Percentiles rank a stretch among this genome's conserved stretches.
These are phyloP conservation scores for Capronia americana DNA, from an alignment of 2,329 filamentous ascomycete species.

Conservation along the genomic window DNA sequence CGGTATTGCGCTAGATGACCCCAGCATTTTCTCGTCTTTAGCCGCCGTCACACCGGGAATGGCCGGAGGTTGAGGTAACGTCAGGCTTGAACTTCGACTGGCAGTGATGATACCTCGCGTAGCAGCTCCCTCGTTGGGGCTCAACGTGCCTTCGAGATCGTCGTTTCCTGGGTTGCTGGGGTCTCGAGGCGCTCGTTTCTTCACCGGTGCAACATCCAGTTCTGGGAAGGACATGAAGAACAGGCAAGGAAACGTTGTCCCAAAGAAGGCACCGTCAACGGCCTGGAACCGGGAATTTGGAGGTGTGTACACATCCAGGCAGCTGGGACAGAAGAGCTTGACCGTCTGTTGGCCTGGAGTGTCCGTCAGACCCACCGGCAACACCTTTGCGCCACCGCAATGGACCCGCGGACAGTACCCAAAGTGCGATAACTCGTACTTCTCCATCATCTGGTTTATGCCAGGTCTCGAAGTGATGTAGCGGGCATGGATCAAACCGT, in stretches of 20 bases:
- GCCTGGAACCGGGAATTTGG: slow-evolving; percentile 97
- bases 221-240: slow-evolving; percentile 99
- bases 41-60: slow-evolving; percentile 42
- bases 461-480: slow-evolving; percentile 96
- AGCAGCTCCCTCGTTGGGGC: slow-evolving; percentile 39
- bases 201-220: slow-evolving; percentile 79
- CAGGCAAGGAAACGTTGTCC: slow-evolving; percentile 92
- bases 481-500: slow-evolving; percentile 96
- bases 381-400: slow-evolving; percentile 86
- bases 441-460: slow-evolving; percentile 99
- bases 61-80: slow-evolving; percentile 39
- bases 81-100: slow-evolving; percentile 39
- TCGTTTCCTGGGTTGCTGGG: slow-evolving; percentile 28
- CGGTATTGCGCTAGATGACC: slow-evolving; percentile 41
- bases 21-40: slow-evolving; percentile 43
- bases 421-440: slow-evolving; percentile 97
- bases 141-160: slow-evolving; percentile 37
- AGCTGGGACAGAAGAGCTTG: slow-evolving; percentile 96
- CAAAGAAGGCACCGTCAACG: slow-evolving; percentile 97
- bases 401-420: slow-evolving; percentile 93
- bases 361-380: slow-evolving; percentile 92
- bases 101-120: slow-evolving; percentile 33
- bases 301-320: slow-evolving; percentile 94
- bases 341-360: slow-evolving; percentile 96
- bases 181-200: slow-evolving; percentile 52